Base-by-base conservation (phyloP, 805 yeast species). In the Barnettozyma siamensis region DNA sequence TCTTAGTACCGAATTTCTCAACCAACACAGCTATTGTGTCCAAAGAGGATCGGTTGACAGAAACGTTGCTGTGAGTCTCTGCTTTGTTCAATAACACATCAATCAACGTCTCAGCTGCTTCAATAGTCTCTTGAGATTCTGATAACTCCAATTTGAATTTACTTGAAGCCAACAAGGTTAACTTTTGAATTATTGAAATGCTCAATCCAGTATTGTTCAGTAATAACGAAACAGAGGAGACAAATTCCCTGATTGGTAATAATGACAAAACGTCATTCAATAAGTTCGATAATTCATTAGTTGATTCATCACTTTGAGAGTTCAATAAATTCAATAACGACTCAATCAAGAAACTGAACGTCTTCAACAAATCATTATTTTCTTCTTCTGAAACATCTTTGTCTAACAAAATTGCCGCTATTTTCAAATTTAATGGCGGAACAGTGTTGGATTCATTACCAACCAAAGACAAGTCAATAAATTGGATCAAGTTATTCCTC, bases 221-320 rank as follows among this genome's bases (percentile, higher is more conserved):
- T 37, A 79, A 55, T 8, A 69, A 65, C 21, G 72, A 64, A 19
- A 84, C 72, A 2, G 95, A 76, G 15, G 70, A 66, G 23, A 83
- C 81, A 58, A 86, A 89, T 49, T 78, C 74, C 46, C 72, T 72
- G 48, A 88, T 74, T 24, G 98, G 96, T 40, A 91, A 66, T 46
- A 88, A 67, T 43, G 78, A 78, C 44, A 91, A 65, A 47, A 81
- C 65, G 49, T 75, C 76, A 27, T 78, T 75, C 48, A 91, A 67
- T 38, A 86, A 62, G 21, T 67, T 70, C 56, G 78, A 77, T 9
- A 42, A 8, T 11, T 33, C 40, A 5, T 27, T 41, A 33, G 12
- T 17, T 19, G 38, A 26, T 16, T 65, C 67, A 3, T 24, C n/a
- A 3, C 45, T 66, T 13, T 46, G 40, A 7, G 43, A 24, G 31